Conservation (phyloP, 2,329 filamentous ascomycete genomes). For the Bipolaris bicolor region DNA sequence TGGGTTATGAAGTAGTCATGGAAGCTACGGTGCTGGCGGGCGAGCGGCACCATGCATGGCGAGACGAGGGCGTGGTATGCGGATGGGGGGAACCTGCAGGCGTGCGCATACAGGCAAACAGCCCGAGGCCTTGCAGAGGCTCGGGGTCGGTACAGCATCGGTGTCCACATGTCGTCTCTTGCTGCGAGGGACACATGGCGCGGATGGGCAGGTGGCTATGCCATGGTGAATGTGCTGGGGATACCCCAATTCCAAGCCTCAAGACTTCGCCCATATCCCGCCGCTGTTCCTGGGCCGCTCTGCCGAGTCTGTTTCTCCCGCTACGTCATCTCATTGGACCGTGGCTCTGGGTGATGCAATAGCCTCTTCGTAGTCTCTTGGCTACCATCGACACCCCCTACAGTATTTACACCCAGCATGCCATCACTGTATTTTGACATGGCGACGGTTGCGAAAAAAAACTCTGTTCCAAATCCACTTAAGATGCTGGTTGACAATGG, state of each 20-base stretch:
- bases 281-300: constrained; percentile 28
- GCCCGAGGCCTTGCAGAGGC: constrained; percentile 34
- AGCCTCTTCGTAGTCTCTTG: not conserved
- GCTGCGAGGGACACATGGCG: constrained; percentile 43
- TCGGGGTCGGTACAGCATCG: constrained; percentile 34
- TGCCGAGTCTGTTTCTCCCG: constrained; percentile 18
- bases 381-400: not conserved
- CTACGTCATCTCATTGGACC: constrained; percentile 25
- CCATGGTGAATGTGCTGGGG: constrained; percentile 32
- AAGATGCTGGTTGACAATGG: too few species aligned
- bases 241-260: constrained; percentile 25
- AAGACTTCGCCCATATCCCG: constrained; percentile 16
- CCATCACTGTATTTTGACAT: too few species aligned
- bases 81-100: constrained; percentile 14
- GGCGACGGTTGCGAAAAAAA: too few species aligned
- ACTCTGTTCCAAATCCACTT: too few species aligned
- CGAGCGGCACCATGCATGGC: constrained; percentile 19
- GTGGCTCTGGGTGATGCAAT: not conserved
- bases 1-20: constrained; percentile 98
- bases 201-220: constrained; percentile 35
- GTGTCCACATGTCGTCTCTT: constrained; percentile 49
- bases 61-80: constrained; percentile 8
- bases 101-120: constrained; percentile 23
- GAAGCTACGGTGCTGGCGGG: constrained; percentile 60
- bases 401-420: not conserved